A percentile compares a stretch with the other conserved stretches of the same genome.
phyloP scores from a whole-genome alignment of 352 stramenopile genomes.

The Elongisporangium undulatum region DNA sequence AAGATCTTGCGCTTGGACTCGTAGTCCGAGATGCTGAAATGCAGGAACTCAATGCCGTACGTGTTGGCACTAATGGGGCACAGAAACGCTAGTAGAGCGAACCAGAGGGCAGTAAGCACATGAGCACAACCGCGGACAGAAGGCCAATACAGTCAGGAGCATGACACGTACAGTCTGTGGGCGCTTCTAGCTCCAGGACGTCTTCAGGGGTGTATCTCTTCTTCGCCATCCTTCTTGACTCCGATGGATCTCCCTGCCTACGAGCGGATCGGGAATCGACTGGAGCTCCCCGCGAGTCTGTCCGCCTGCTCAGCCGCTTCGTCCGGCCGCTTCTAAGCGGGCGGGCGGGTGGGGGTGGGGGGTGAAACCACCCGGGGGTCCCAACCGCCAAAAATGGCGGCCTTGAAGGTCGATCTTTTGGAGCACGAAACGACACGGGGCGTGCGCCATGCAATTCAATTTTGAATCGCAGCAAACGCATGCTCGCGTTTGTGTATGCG shows the following conservation, averaged over 20 bases:
- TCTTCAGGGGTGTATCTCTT: constrained; percentile 82
- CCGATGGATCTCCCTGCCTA: background rate
- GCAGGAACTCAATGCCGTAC: constrained; percentile 95
- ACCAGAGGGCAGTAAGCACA: constrained; percentile 3
- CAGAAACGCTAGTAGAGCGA: constrained; percentile 77
- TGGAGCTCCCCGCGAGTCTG: background rate
- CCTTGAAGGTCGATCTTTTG: background rate
- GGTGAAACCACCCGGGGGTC: background rate
- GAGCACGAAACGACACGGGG: constrained; percentile 1
- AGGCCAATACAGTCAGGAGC: background rate
- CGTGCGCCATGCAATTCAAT: background rate
- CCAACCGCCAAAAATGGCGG: constrained; percentile 1
- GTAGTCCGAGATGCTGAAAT: constrained; percentile 95
- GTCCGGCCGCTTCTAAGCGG: background rate
- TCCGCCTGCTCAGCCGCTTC: background rate
- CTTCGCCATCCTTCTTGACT: background rate
- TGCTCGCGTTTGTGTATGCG: background rate
- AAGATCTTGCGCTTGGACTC: constrained; percentile 94
- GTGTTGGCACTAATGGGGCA: constrained; percentile 92
- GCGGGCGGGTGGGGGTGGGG: no score
- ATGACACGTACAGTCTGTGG: constrained; percentile 53
- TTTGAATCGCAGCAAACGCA: background rate
- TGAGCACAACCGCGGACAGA: background rate
- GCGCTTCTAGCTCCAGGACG: constrained; percentile 73
- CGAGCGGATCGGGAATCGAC: background rate